phyloP scores from a whole-genome alignment of 1,139 yeast species.

The Debaryomyces udenii region DNA sequence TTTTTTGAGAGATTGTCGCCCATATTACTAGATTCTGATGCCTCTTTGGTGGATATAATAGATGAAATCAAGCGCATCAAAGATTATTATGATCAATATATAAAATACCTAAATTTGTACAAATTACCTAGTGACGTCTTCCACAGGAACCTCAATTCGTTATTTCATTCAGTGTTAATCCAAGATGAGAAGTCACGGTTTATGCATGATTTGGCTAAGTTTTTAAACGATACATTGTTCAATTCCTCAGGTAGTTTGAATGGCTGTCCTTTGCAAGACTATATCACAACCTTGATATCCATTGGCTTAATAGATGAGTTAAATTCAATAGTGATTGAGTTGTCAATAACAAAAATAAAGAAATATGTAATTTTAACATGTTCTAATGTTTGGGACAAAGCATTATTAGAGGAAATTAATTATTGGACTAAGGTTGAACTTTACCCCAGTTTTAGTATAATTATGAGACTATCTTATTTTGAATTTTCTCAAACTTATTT shows the following conservation, averaged over 20 bases:
- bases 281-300: constrained; percentile 19
- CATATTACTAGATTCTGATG: constrained; percentile 1
- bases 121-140: constrained; percentile 25
- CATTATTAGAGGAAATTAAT: constrained; percentile 39
- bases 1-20: constrained; percentile 11
- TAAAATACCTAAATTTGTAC: constrained; percentile 24
- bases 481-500: constrained; percentile 22
- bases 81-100: constrained; percentile 18
- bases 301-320: constrained; percentile 38
- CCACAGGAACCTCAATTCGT: constrained; percentile 29
- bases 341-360: constrained; percentile 45
- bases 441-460: constrained; percentile 39
- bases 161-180: constrained; percentile 23
- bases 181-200: constrained; percentile 12
- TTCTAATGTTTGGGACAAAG: constrained; percentile 43
- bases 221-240: constrained; percentile 4
- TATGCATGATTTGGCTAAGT: neutral
- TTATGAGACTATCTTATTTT: constrained; percentile 24
- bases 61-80: constrained; percentile 17
- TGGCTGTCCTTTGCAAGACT: constrained; percentile 3
- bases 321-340: constrained; percentile 41
- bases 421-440: constrained; percentile 42
- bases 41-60: constrained; percentile 17
- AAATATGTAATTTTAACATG: constrained; percentile 38
- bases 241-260: neutral